Conservation (phyloP, 257 asterid species). For the Solanum chiquidenum region DNA sequence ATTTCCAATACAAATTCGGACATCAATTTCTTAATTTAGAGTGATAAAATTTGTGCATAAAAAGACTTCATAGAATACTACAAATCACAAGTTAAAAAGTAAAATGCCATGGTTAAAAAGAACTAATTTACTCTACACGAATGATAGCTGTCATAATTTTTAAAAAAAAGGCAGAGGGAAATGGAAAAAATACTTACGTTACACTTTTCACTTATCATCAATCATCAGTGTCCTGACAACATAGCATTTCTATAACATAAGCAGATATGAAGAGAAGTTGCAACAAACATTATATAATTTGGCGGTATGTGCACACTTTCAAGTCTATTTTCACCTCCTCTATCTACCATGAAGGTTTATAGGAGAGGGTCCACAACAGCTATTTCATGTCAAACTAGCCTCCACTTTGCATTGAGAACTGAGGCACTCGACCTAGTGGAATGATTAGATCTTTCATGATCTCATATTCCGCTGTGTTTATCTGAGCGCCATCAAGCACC, state of each 20-base stretch:
- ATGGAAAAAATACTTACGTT: not conserved
- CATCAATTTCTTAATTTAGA: not conserved
- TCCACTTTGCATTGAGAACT: constrained; percentile 68
- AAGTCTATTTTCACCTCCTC: not conserved
- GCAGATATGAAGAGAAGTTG: not conserved
- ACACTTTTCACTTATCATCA: not conserved
- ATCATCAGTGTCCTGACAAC: not conserved
- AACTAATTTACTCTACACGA: not conserved
- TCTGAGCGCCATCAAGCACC: constrained; percentile 73
- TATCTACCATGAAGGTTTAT: not conserved
- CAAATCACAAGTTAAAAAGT: not conserved
- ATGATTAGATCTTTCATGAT: constrained; percentile 75
- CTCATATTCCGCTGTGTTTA: constrained; percentile 66
- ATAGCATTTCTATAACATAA: not conserved
- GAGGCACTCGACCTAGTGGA: constrained; percentile 86
- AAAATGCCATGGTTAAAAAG: not conserved
- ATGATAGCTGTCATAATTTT: not conserved
- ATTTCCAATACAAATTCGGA: not conserved
- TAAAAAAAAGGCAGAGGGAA: not conserved
- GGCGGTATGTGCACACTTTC: not conserved
- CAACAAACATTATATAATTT: not conserved
- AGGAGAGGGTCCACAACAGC: not conserved
- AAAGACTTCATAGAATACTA: not conserved
- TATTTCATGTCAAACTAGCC: constrained; percentile 20
- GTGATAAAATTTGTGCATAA: not conserved